Base-by-base conservation (phyloP, 2,329 filamentous ascomycete genomes). In the Stagonosporopsis vannaccii region DNA sequence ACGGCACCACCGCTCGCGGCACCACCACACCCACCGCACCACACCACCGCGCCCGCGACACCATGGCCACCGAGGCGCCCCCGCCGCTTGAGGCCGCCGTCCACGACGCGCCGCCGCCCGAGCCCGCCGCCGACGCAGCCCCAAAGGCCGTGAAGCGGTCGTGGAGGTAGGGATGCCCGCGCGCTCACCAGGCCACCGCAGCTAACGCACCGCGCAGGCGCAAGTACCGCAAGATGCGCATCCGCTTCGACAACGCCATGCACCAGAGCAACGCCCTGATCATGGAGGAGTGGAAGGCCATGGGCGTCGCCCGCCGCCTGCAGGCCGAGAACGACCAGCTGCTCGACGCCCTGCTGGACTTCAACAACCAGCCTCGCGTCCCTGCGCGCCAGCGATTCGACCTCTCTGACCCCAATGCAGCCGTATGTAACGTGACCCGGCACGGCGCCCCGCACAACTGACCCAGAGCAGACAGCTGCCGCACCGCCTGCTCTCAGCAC, bases 181-280 rank as follows among this genome's bases (percentile, higher is more conserved):
- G n/a, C 22, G 28, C 26, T 13, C 5, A 13, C n/a, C 12, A 4
- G n/a, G 11, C 17, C 11, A 20, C 1, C 12, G 19, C 20, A 36
- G 39, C 51, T 55, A 17, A 55, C n/a, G 9, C 44, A 22, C 5
- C n/a, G 11, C 12, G 28, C 63, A 77, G 76, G 84, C 96, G 97
- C 80, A 99, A 99, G 82, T 99, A 96, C 77, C 89, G 90, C 69
- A 96, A 96, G 83, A 91, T 95, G 87, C 88, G 90, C 78, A 83
- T 89, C 73, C 81, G 83, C 25, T 96, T 95, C 71, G 90, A 95
- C 66, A 82, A 87, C 46, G 87, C 86, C 69, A 91, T 93, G 85
- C 85, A 88, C 54, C 87, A 91, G 63, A 90, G 91, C 74, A 95
- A 96, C 77, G 85, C 88, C 51, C 83, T 95, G 58, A 95, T 95